phyloP scores from a whole-genome alignment of 768 basidiomycete species.

The Sistotremastrum suecicum region DNA sequence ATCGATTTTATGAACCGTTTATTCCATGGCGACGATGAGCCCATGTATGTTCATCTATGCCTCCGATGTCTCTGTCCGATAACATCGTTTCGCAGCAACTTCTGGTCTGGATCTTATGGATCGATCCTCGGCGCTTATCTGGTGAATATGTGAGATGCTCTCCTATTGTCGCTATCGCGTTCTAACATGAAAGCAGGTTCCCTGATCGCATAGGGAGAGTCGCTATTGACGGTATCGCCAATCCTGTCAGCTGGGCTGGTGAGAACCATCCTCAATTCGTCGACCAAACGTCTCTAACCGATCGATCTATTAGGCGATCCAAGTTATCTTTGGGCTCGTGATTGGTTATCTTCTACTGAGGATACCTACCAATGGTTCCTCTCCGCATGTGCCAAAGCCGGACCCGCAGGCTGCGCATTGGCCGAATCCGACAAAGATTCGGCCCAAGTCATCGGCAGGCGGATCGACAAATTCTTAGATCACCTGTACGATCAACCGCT shows the following conservation, averaged over 20 bases:
- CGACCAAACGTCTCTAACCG: too few species aligned
- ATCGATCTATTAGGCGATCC: not conserved
- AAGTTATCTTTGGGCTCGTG: not conserved
- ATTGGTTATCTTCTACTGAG: constrained; percentile 4
- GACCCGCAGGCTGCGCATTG: constrained; percentile 3
- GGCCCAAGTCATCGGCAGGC: constrained; percentile 1
- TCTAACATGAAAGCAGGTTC: constrained; percentile 3
- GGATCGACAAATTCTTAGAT: constrained; percentile 4
- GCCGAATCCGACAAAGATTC: not conserved
- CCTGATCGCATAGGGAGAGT: constrained; percentile 9
- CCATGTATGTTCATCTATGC: constrained; percentile 3
- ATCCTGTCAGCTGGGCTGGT: constrained; percentile 6
- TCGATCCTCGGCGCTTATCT: constrained; percentile 8
- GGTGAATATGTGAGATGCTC: constrained; percentile 7
- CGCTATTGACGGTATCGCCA: constrained; percentile 7
- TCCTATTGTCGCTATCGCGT: not conserved
- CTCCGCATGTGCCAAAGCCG: constrained; percentile 5
- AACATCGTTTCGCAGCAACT: constrained; percentile 5
- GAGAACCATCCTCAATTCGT: not conserved
- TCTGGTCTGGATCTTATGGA: constrained; percentile 7
- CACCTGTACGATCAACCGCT: constrained; percentile 5
- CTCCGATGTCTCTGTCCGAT: not conserved
- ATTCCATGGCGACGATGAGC: constrained; percentile 6
- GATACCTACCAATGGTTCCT: constrained; percentile 5
- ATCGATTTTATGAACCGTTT: constrained; percentile 7